Base-by-base conservation (phyloP, 805 yeast species). In the Saccharomyces jurei region DNA sequence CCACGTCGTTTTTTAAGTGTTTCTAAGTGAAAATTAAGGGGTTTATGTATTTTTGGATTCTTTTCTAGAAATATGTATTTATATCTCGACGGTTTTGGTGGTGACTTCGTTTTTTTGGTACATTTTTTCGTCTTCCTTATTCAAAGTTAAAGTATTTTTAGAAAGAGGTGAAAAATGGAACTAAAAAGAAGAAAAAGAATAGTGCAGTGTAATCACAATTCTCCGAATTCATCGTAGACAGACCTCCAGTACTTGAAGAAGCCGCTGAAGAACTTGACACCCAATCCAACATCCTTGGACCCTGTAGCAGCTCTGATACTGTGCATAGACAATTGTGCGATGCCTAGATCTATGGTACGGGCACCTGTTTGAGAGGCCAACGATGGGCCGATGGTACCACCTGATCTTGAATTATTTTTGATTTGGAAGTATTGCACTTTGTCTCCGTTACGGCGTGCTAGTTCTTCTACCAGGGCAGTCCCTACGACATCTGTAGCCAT, bases 341-440 rank as follows among this genome's bases (percentile, higher is more conserved):
- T 84, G 54, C 96, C 96, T 55, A 87, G 70, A 63, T 88, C 96
- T 54, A 87, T 80, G 48, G 92, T 85, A 64, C 88, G 76, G 3
- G 87, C 87, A 54, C 89, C 89, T 1, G 88, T 82, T 58, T 77
- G 80, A 46, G 79, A 71, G 14, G 87, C 74, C 53, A 84, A 73
- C 10, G 79, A 75, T 25, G 89, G 96, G 0, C 96, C 96, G 65
- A 89, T 87, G 28, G 96, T 88, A 44, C 95, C 95, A 31, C 96
- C 96, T 0, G 90, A 84, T 66, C 94, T 80, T 14, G 87, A 79
- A 67, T 84, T 91, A 71, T 89, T 89, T 70, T 94, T 81, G 68
- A 87, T 86, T 66, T 89, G 96, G 82, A 88, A 88, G 71, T 82
- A 83, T 72, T 89, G 96, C 29, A 89, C 60, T 52, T 74, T 71